Evolutionary conservation across 495 filamentous ascomycete genomes (phyloP), one percentile per base, ranked within the genome.

Genomic region (Corynascus novoguineensis): DNA sequence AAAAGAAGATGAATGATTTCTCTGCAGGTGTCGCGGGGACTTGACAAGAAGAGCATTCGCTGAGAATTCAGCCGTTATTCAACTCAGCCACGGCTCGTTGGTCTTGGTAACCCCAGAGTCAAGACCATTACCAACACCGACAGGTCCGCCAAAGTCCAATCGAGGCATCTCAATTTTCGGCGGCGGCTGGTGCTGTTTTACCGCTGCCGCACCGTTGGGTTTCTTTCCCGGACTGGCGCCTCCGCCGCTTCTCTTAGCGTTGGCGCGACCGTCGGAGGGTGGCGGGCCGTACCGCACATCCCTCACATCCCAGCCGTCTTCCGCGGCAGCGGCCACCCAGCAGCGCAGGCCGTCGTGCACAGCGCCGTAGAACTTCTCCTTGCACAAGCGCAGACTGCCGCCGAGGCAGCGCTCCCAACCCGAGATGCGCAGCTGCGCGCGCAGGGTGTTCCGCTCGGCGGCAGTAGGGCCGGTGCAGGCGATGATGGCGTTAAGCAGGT

Each of bases 401-500:
- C 92, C 95, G 81, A 97, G 86, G 51, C 84, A 82, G 65, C 89
- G 92, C 75, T 98, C 93, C 73, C 91, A 97, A 5, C 93, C 95
- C 7, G 87, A 92, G 55, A 91, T 84, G 25, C 82, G 81, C 37
- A 97, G 75, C 54, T 92, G 84, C 28, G 76, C 73, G 19, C 93
- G 86, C 21, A 98, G 79, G 1, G 78, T 65, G 71, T 96, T 97
- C 49, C 93, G 86, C 48, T 91, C 83, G 15, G 81, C 76, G 1
- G 59, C 59, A 1, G 87, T 86, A 2, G 89, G 87, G 15, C 66
- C 68, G 6, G 93, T 77, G 50, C 83, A 90, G n/a, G 93, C 89
- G 60, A 97, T 72, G 55, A 97, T 80, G 31, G 87, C 93, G 68
- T 97, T 98, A 41, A 97, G 64, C 15, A 98, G 83, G 72, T 97